Conservation (phyloP, 139 green algal species). For the Nannochloris sp. region DNA sequence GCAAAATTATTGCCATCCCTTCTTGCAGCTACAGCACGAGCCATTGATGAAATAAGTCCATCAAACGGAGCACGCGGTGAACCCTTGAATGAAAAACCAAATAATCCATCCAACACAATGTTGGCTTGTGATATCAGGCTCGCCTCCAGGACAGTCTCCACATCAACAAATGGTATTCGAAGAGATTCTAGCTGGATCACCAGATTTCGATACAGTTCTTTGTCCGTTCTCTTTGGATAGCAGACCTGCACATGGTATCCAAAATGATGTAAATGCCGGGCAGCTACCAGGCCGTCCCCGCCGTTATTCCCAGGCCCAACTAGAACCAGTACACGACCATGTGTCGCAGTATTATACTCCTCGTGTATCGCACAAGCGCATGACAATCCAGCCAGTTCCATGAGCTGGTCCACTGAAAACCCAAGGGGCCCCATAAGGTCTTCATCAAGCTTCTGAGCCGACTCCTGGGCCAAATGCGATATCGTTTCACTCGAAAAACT, state of each 20-base stretch:
- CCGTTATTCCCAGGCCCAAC: constrained; percentile 96
- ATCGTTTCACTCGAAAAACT: neutral
- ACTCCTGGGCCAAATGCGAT: constrained; percentile 25
- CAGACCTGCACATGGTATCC: constrained; percentile 62
- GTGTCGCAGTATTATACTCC: constrained; percentile 43
- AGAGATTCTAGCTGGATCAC: constrained; percentile 59
- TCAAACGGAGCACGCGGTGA: constrained; percentile 83
- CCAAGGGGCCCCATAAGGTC: constrained; percentile 83
- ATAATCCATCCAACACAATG: constrained; percentile 90
- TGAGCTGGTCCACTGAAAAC: constrained; percentile 87
- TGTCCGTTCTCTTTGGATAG: constrained; percentile 86
- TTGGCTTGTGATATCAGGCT: constrained; percentile 26
- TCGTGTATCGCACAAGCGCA: constrained; percentile 48
- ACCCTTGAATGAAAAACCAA: constrained; percentile 95
- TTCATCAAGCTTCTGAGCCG: constrained; percentile 67
- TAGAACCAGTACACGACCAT: constrained; percentile 64
- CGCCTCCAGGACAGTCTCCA: constrained; percentile 32
- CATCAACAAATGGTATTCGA: constrained; percentile 52
- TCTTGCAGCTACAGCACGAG: neutral
- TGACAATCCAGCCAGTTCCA: constrained; percentile 72
- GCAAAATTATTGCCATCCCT: neutral
- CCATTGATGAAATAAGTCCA: constrained; percentile 52
- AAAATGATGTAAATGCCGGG: constrained; percentile 87
- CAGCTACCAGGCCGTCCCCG: constrained; percentile 91
- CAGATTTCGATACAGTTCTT: constrained; percentile 75